Base-by-base conservation (phyloP, 2,329 filamentous ascomycete species). In the Pseudogymnoascus sp. region DNA sequence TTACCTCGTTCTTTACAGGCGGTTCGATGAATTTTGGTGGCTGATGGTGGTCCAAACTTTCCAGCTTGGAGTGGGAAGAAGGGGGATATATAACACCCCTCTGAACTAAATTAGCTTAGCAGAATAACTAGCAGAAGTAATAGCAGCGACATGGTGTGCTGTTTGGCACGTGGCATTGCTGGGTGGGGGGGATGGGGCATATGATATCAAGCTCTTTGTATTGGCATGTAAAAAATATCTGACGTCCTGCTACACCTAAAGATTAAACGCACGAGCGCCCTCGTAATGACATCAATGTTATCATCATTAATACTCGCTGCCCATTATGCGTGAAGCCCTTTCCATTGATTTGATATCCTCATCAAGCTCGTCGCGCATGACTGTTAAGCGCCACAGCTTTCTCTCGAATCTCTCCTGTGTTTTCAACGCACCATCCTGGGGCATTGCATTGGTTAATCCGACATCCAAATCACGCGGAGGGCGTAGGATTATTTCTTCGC, bases 1-100 rank as follows among this genome's bases (percentile, higher is more conserved):
- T 63, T 40, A 28, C 62, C 42, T 21, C 38, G 9, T 40, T 63
- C 11, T 63, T 63, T 28, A n/a, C 59, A 28, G 62, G 38, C 31
- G 17, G 11, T 10, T 23, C 19, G 3, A 60, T 42, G 44, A 63
- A 53, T 28, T 63, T 63, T 42, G 50, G 62, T 10, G 33, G 26
- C 19, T 63, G 47, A 63, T 36, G 31, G 31, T 35, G 31, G 31
- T 35, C n/a, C n/a, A n/a, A n/a, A n/a, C n/a, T n/a, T n/a, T n/a
- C n/a, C n/a, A n/a, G n/a, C n/a, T n/a, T n/a, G n/a, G n/a, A n/a
- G n/a, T n/a, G n/a, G n/a, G n/a, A n/a, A n/a, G n/a, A n/a, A n/a
- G n/a, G n/a, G n/a, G n/a, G n/a, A n/a, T n/a, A n/a, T n/a, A n/a
- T n/a, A n/a, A n/a, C n/a, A n/a, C n/a, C n/a, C n/a, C n/a, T n/a